Base-by-base conservation (phyloP, 2,329 filamentous ascomycete species). In the Trichoderma sp. region DNA sequence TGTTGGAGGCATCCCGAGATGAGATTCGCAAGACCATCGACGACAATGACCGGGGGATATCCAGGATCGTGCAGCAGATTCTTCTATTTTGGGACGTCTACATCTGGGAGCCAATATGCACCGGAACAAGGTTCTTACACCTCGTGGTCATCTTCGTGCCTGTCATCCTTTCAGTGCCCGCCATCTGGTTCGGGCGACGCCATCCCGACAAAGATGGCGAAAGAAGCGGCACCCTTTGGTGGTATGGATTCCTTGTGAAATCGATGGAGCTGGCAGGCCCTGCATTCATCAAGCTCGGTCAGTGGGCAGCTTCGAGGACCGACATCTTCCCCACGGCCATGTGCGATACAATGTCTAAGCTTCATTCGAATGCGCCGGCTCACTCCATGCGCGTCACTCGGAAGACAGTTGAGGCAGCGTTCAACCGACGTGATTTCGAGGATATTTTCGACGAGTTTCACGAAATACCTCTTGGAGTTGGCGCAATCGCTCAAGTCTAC, bases 401-500 rank as follows among this genome's bases (percentile, higher is more conserved):
- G 79, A 85, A 85, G 74, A 98, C 90, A 3, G 91, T 99, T 30
- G 87, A 90, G 75, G 88, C 89, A 43, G 95, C 96, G 0, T 99
- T 99, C 78, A 89, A 90, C 71, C 93, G 92, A 1, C 87, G 92
- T 70, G 77, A 82, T 0, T 98, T 99, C 74, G 90, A 95, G 13
- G 93, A 97, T 6, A 98, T 99, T 72, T 99, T 99, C 76, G 93
- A 97, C 34, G 96, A 98, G 79, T 99, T 99, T 75, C 87, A 98
- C 32, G 93, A 97, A 81, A 90, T 86, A 75, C 96, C 96, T 0
- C 84, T 99, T 0, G 96, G 96, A 1, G 95, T 98, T 1, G 96
- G 96, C 12, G 96, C 96, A 34, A 98, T 99, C 76, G 96, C 96
- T 0, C 96, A 99, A 80, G 96, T 98, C 3, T 99, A 99, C 86